Percentiles rank a stretch among this genome's conserved stretches.
These are phyloP conservation scores for Tolypocladium pustulatum DNA, from an alignment of 2,329 filamentous ascomycete genomes.

Conservation along the genomic window DNA sequence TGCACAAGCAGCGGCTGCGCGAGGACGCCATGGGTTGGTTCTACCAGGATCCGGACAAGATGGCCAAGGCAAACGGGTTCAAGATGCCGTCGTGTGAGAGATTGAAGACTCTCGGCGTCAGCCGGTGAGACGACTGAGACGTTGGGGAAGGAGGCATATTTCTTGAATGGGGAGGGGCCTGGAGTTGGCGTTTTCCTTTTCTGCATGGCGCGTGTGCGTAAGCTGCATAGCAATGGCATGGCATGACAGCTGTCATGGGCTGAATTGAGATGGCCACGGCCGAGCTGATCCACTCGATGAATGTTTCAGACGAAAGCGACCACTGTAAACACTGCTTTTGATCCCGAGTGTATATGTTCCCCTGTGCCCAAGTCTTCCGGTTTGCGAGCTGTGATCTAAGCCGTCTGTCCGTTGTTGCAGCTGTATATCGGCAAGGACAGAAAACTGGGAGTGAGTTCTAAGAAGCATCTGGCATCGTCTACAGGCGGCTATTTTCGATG, in stretches of 20 bases:
- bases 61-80: slow-evolving; percentile 54
- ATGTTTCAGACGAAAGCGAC: not conserved
- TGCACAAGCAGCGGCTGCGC: slow-evolving; percentile 53
- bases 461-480: too few species aligned
- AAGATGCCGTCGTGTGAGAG: slow-evolving; percentile 43
- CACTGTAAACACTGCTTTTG: not conserved
- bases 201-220: not conserved
- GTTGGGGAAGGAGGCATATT: not conserved
- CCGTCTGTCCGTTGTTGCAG: too few species aligned
- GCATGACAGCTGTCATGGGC: not conserved
- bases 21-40: slow-evolving; percentile 85
- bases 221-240: slow-evolving; percentile 1
- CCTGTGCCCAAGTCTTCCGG: too few species aligned
- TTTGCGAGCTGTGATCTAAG: too few species aligned
- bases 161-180: not conserved
- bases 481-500: too few species aligned
- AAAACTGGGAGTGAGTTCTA: too few species aligned
- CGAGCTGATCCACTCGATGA: not conserved
- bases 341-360: too few species aligned
- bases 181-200: slow-evolving; percentile 5
- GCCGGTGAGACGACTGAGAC: not conserved
- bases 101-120: slow-evolving; percentile 29
- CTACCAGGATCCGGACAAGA: slow-evolving; percentile 67
- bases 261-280: not conserved
- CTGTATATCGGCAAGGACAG: too few species aligned